Percentiles rank a stretch among this genome's conserved stretches.
phyloP scores from a whole-genome alignment of 257 asterid species.

The Lycium barbarum region DNA sequence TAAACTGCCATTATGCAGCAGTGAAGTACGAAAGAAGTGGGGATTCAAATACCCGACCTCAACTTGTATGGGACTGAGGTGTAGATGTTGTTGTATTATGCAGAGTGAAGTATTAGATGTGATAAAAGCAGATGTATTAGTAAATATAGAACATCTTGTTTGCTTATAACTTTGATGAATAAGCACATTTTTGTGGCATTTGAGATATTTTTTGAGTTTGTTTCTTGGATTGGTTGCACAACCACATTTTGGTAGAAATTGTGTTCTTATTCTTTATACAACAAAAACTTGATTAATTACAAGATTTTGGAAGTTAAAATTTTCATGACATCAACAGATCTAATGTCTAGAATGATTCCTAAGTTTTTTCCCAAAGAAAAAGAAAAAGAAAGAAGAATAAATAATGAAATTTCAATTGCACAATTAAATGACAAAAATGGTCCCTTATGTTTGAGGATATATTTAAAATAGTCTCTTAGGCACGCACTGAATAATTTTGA shows the following conservation, averaged over 20 bases:
- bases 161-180: neutral
- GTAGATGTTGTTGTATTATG: neutral
- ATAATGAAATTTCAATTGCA: too few species aligned
- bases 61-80: neutral
- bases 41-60: neutral
- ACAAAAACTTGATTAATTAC: neutral
- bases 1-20: neutral
- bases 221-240: neutral
- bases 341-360: neutral
- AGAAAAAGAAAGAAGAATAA: neutral
- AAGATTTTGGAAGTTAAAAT: neutral
- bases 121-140: neutral
- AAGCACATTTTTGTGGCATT: neutral
- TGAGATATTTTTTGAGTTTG: neutral
- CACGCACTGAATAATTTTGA: too few species aligned
- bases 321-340: neutral
- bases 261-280: neutral
- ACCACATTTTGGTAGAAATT: neutral
- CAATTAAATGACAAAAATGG: too few species aligned
- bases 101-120: neutral
- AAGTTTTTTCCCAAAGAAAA: too few species aligned
- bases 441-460: too few species aligned
- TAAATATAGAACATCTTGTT: conserved; percentile 2
- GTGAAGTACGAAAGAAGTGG: neutral
- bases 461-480: too few species aligned